phyloP scores from a whole-genome alignment of 371 early-diverging fungal genomes.

The Conidiobolus incongruus region DNA sequence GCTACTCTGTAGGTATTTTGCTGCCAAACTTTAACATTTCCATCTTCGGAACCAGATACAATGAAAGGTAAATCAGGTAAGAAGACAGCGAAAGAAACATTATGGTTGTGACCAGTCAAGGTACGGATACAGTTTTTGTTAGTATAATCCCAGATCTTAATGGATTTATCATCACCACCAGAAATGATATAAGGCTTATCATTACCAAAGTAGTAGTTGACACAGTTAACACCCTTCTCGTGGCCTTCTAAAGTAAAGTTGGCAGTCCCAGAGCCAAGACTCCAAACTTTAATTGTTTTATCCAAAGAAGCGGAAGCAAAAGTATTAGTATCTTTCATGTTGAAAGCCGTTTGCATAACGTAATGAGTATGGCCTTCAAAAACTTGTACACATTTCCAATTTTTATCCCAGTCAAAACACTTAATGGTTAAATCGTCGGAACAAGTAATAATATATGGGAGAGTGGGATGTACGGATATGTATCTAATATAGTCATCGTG shows the following conservation, averaged over 20 bases:
- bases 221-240: conserved; percentile 82
- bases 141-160: conserved; percentile 99
- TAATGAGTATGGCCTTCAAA: conserved; percentile 98
- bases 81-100: conserved; percentile 85
- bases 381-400: conserved; percentile 83
- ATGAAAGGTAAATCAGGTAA: conserved; percentile 97
- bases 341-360: conserved; percentile 92
- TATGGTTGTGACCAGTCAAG: conserved; percentile 94
- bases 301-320: conserved; percentile 91
- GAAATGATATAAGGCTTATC: conserved; percentile 89
- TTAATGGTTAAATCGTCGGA: conserved; percentile 98
- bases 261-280: conserved; percentile 52
- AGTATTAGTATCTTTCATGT: conserved; percentile 92
- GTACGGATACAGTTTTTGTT: conserved; percentile 95
- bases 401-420: conserved; percentile 98
- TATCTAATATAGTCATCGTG: conserved; percentile 97
- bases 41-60: conserved; percentile 93
- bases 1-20: conserved; percentile 88
- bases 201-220: conserved; percentile 86
- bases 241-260: conserved; percentile 92
- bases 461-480: conserved; percentile 91
- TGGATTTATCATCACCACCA: conserved; percentile 78
- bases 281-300: conserved; percentile 83
- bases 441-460: conserved; percentile 79
- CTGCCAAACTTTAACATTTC: conserved; percentile 91